Base-by-base conservation (phyloP, 2,329 filamentous ascomycete genomes). In the Clonostachys sp. region DNA sequence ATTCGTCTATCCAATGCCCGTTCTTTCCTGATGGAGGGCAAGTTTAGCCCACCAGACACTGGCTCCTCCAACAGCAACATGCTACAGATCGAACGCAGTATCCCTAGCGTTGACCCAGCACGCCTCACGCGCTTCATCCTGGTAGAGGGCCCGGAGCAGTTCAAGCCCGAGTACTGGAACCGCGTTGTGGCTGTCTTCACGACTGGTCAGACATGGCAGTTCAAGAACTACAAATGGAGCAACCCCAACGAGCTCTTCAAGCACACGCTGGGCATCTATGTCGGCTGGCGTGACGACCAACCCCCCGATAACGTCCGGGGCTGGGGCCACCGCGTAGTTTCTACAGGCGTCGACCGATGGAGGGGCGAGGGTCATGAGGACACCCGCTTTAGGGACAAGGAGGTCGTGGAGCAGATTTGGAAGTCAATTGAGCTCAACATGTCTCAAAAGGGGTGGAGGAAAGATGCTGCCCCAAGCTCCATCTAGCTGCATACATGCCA, bases 121-220 rank as follows among this genome's bases (percentile, higher is more conserved):
- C 83, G 86, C 14, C 86, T 90, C 2, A 83, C 94, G 61, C 89
- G 91, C 42, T 99, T 99, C 74, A 95, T 97, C 62, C 83, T 99
- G 38, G 92, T 97, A 46, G 94, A 99, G 65, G 87, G 86, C 16
- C 88, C 91, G 0, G 86, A 95, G 62, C 87, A 94, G 65, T 99
- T 99, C 79, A 95, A 96, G 66, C 94, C 94, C 1, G 91, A 97
- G 63, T 96, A 97, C 74, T 99, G 94, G 94, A 86, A 86, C 59
- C 85, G 91, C 45, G 87, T 99, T 7, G 94, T 96, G 2, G 94
- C 89, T 12, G 91, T 99, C 48, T 97, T 99, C 71, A 99, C 94
- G 0, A 99, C 94, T 0, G 94, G 94, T 34, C 94, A 99, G 71
- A 84, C 87, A 10, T 99, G 94, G 94, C 94, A 99, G 70, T 99